These are phyloP conservation scores for Xerocomus nothofagi DNA, from an alignment of 1,284 basidiomycete species.

Conservation along the genomic window DNA sequence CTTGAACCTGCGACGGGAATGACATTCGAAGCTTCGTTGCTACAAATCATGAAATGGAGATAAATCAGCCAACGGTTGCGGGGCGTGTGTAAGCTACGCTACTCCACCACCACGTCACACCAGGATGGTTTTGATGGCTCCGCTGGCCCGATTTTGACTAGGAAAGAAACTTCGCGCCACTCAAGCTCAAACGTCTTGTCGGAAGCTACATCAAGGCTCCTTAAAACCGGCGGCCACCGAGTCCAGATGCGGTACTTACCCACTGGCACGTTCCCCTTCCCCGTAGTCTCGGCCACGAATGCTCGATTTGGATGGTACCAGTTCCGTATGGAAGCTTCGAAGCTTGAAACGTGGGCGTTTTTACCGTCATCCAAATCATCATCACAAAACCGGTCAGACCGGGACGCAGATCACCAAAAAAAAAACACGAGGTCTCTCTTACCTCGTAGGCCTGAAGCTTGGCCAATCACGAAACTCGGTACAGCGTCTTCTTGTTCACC, in stretches of 20 bases:
- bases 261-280: conserved; percentile 2
- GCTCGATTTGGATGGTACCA: conserved; percentile 3
- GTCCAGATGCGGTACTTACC: neutral
- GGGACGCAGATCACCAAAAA: neutral
- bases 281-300: conserved; percentile 2
- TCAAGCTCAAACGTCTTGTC: conserved; percentile 48
- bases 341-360: conserved; percentile 4
- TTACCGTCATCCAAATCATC: neutral
- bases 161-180: conserved; percentile 53
- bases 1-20: neutral
- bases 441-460: neutral
- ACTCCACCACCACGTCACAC: too few species aligned
- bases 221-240: conserved; percentile 3
- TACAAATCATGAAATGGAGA: neutral
- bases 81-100: too few species aligned
- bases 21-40: neutral
- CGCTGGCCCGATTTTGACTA: conserved; percentile 37
- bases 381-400: neutral
- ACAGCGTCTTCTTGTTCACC: conserved; percentile 14
- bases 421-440: conserved; percentile 13
- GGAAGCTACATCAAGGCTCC: conserved; percentile 27
- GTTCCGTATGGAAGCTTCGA: conserved; percentile 46
- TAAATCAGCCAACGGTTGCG: neutral
- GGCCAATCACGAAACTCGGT: conserved; percentile 17
- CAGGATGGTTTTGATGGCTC: conserved; percentile 51